phyloP scores from a whole-genome alignment of 1,284 basidiomycete genomes.

The Agaricales sp. region DNA sequence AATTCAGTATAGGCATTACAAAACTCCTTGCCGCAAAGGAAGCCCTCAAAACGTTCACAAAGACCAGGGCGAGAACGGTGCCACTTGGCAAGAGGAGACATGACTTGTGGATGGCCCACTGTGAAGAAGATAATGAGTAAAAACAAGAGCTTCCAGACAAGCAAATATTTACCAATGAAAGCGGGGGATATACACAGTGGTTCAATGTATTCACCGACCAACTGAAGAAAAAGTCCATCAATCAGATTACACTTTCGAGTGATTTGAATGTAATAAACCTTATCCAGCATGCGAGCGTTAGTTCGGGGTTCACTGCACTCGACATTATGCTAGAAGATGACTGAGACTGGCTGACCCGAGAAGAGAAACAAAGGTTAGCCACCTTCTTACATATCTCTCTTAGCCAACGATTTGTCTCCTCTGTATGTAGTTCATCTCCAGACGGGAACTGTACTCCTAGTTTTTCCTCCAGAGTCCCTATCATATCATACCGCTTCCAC shows the following conservation, averaged over 20 bases:
- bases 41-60: constrained; percentile 97
- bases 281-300: constrained; percentile 93
- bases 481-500: constrained; percentile 99
- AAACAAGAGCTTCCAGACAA: neutral
- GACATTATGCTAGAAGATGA: constrained; percentile 76
- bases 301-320: constrained; percentile 95
- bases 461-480: constrained; percentile 92
- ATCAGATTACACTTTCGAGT: constrained; percentile 5
- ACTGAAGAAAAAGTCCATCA: too few relatives aligned
- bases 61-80: constrained; percentile 89
- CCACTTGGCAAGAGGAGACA: constrained; percentile 98
- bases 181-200: constrained; percentile 92
- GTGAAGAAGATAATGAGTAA: constrained; percentile 6
- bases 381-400: constrained; percentile 81
- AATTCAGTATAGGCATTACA: constrained; percentile 98
- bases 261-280: constrained; percentile 34
- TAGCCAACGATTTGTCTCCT: constrained; percentile 86
- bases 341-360: constrained; percentile 8
- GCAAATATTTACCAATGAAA: constrained; percentile 76
- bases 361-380: neutral
- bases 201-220: constrained; percentile 97
- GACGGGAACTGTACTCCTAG: constrained; percentile 88
- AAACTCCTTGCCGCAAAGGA: constrained; percentile 98
- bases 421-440: constrained; percentile 84
- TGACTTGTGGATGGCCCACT: constrained; percentile 98